Base-by-base conservation (phyloP, 1,284 basidiomycete genomes). In the Ustilago nuda region DNA sequence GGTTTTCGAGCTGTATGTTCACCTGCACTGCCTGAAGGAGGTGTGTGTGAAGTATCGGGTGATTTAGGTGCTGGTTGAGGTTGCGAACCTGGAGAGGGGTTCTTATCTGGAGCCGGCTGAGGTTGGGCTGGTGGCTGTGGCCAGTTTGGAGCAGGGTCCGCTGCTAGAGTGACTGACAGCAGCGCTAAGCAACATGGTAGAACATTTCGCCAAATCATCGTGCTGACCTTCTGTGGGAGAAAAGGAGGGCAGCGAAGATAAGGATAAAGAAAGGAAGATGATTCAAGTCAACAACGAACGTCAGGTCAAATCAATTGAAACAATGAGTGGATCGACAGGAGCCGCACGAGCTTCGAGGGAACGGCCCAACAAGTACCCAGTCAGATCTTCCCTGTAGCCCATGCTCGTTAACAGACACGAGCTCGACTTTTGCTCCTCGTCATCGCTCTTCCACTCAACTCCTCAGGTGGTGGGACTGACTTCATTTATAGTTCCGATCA, bases 191-290 rank as follows among this genome's bases (percentile, higher is more conserved):
- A 50, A 7, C 35, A 39, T 9, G 41, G 2, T 7, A 59, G 9
- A 13, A 39, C 51, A 36, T 12, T 39, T 4, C 17, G 35, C 60
- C 51, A 55, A 11, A 53, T 3, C 60, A 53, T 53, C 52, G 7
- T 54, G 36, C 36, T 13, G 12, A 15, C 9, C 8, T 19, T n/a
- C n/a, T 7, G 15, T n/a, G 8, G 3, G 19, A 13, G 15, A 19
- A 45, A 19, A 19, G 9, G 32, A 8, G n/a, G 33, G 8, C 9
- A 5, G 7, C 33, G 36, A 53, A 33, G 6, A 19, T 7, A n/a
- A 50, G 23, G 27, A 17, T 8, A 12, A 8, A 27, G 13, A 32
- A 32, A 13, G 7, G 48, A 32, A 13, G 2, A 32, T 30, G 8
- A 50, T 50, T 23, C 15, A 0, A 37, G 36, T 13, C 23, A 27